phyloP scores from a whole-genome alignment of 2,329 filamentous ascomycete genomes.

The Drechmeria coniospora region DNA sequence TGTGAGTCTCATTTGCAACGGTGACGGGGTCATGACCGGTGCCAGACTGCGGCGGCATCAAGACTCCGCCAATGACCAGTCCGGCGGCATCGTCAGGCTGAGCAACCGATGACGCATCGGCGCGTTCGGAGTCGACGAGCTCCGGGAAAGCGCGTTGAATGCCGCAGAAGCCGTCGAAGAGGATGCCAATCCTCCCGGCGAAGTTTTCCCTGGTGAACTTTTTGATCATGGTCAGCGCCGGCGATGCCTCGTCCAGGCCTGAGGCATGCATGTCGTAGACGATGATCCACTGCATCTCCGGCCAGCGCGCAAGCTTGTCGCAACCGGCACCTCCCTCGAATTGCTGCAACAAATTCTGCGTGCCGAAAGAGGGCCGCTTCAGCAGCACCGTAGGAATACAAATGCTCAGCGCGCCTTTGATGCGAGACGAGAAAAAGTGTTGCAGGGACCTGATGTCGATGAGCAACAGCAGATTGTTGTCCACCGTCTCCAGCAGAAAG shows the following conservation, averaged over 20 bases:
- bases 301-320: slow-evolving; percentile 63
- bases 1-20: no score
- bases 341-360: slow-evolving; percentile 74
- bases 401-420: slow-evolving; percentile 71
- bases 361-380: slow-evolving; percentile 79
- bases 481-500: slow-evolving; percentile 33
- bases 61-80: slow-evolving; percentile 76
- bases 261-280: slow-evolving; percentile 73
- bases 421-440: slow-evolving; percentile 60
- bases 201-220: slow-evolving; percentile 85
- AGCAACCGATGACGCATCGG: slow-evolving; percentile 11
- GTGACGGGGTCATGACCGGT: slow-evolving; percentile 73
- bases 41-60: slow-evolving; percentile 59
- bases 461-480: slow-evolving; percentile 40
- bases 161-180: slow-evolving; percentile 67
- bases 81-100: slow-evolving; percentile 20
- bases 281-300: slow-evolving; percentile 56
- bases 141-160: slow-evolving; percentile 55
- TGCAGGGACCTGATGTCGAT: slow-evolving; percentile 79
- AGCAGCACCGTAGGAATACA: slow-evolving; percentile 91
- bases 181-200: slow-evolving; percentile 54
- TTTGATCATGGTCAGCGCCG: slow-evolving; percentile 75
- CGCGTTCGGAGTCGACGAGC: slow-evolving; percentile 39
- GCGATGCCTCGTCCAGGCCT: slow-evolving; percentile 64
- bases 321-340: slow-evolving; percentile 61